Percentiles rank a stretch among this genome's conserved stretches.
These are phyloP conservation scores for Asclepias syriaca DNA, from an alignment of 257 asterid species.

Conservation along the genomic window DNA sequence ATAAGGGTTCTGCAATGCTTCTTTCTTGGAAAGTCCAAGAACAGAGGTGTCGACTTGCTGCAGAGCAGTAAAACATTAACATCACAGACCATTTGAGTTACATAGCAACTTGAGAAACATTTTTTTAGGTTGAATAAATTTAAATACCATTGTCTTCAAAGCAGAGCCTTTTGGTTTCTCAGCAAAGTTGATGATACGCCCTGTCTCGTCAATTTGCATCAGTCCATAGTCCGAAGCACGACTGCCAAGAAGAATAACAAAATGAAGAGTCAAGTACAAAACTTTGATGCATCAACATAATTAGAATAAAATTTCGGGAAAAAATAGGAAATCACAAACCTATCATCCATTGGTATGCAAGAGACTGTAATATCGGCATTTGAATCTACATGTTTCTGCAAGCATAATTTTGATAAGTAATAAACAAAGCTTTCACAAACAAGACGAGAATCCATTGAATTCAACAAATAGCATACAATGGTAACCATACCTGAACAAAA, in stretches of 20 bases:
- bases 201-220: constrained; percentile 72
- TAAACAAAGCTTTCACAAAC: background rate
- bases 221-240: constrained; percentile 93
- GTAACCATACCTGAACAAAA: constrained; percentile 69
- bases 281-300: background rate
- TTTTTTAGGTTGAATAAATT: no score
- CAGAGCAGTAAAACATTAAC: constrained; percentile 22
- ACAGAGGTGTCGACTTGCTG: constrained; percentile 88
- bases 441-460: background rate
- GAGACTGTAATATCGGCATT: constrained; percentile 94
- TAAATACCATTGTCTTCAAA: constrained; percentile 63
- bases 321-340: constrained; percentile 35
- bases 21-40: constrained; percentile 66
- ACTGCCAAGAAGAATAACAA: constrained; percentile 35
- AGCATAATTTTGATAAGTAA: constrained; percentile 19
- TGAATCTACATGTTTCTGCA: constrained; percentile 87
- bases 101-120: background rate
- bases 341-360: constrained; percentile 88
- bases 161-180: constrained; percentile 89
- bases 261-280: background rate
- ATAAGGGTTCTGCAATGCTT: constrained; percentile 57
- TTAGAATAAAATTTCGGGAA: background rate
- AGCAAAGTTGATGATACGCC: constrained; percentile 68
- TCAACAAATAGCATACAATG: background rate
- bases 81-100: background rate